Evolutionary conservation across 2,329 filamentous ascomycete genomes (phyloP).

Genomic region (Mollisia scopiformis): DNA sequence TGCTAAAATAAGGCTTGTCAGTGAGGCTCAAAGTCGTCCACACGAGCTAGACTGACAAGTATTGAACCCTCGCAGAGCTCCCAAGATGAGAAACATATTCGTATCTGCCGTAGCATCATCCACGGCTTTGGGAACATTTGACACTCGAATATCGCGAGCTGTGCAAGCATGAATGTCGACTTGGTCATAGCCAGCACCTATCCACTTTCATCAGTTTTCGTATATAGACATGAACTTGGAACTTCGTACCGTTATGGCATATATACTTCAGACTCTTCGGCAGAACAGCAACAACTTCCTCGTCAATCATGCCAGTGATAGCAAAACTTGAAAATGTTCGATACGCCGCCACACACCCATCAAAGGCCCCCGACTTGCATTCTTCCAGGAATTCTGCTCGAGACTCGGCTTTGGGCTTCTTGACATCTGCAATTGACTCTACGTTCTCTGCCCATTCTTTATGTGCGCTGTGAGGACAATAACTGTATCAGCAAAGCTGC

Average conservation of each 20-base stretch:
- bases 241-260: conserved; percentile 59
- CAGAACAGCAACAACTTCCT: conserved; percentile 64
- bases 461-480: conserved; percentile 55
- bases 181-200: conserved; percentile 85
- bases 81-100: conserved; percentile 80
- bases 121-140: conserved; percentile 80
- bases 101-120: conserved; percentile 84
- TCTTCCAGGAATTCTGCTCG: conserved; percentile 72
- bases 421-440: conserved; percentile 63
- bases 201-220: not conserved
- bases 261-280: conserved; percentile 59
- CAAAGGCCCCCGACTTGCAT: conserved; percentile 65
- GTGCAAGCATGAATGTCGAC: conserved; percentile 76
- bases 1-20: conserved; percentile 35
- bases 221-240: not conserved
- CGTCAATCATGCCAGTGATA: conserved; percentile 72
- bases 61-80: conserved; percentile 76
- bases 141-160: conserved; percentile 67
- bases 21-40: not conserved
- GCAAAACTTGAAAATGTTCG: conserved; percentile 68
- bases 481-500: conserved; percentile 7
- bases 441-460: conserved; percentile 63
- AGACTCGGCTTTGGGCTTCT: conserved; percentile 62
- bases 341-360: conserved; percentile 67
- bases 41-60: conserved; percentile 38